Conservation (phyloP, 768 basidiomycete species). For the Hortiboletus campestris region DNA sequence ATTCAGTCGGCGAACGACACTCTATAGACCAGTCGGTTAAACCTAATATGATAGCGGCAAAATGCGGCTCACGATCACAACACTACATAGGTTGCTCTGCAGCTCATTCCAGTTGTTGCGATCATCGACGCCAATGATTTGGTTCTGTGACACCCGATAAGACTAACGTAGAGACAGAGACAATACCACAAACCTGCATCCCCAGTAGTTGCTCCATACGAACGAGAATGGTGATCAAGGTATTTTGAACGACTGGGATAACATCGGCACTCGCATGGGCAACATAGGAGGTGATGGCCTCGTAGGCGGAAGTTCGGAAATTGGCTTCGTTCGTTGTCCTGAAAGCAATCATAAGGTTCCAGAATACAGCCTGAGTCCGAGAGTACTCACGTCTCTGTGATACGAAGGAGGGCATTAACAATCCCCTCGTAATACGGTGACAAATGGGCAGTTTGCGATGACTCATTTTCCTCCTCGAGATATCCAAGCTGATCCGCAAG, state of each 20-base stretch:
- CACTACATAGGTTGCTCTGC: conserved; percentile 91
- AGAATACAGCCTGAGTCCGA: background rate
- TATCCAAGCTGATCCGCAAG: conserved; percentile 86
- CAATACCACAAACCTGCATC: conserved; percentile 65
- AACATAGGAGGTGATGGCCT: conserved; percentile 88
- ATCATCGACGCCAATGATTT: conserved; percentile 93
- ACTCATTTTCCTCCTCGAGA: conserved; percentile 59
- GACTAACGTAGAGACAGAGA: background rate
- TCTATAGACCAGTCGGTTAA: conserved; percentile 43
- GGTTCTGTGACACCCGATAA: conserved; percentile 52
- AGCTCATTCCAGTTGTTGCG: conserved; percentile 99
- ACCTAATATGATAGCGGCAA: background rate
- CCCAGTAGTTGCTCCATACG: conserved; percentile 86
- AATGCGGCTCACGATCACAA: conserved; percentile 66
- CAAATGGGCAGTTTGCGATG: conserved; percentile 59
- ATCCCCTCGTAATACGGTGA: conserved; percentile 89
- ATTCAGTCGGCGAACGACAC: conserved; percentile 81
- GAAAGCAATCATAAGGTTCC: conserved; percentile 12
- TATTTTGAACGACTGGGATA: conserved; percentile 78
- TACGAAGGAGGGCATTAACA: conserved; percentile 75
- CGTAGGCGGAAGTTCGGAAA: conserved; percentile 93
- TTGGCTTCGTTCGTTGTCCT: conserved; percentile 87
- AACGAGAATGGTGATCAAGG: conserved; percentile 75
- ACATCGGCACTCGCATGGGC: conserved; percentile 78
- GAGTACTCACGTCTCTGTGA: conserved; percentile 76